Conservation (phyloP, 768 basidiomycete species). For the Gymnopilus junonius region DNA sequence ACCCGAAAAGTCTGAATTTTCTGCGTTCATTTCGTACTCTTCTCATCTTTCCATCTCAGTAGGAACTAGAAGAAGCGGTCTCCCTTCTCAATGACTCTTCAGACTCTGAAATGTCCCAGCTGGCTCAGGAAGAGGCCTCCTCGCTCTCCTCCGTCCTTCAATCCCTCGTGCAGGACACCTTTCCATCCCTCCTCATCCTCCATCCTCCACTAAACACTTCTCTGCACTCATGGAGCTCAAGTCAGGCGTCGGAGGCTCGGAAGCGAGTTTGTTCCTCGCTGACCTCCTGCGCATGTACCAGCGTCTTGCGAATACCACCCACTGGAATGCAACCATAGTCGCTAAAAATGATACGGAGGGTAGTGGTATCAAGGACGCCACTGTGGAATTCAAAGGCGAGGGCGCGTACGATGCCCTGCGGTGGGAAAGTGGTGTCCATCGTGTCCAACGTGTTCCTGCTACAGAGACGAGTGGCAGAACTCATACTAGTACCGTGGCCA, state of each 20-base stretch:
- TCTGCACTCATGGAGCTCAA: slow-evolving; percentile 91
- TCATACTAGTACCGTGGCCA: slow-evolving; percentile 90
- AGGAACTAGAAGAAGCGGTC: slow-evolving; percentile 70
- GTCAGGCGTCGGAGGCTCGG: slow-evolving; percentile 90
- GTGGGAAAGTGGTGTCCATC: slow-evolving; percentile 96
- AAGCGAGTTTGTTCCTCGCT: slow-evolving; percentile 80
- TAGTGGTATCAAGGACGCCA: slow-evolving; percentile 79
- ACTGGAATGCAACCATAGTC: slow-evolving; percentile 67
- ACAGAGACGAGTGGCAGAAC: slow-evolving; percentile 88
- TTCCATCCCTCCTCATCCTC: slow-evolving; percentile 75
- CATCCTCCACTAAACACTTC: slow-evolving; percentile 64
- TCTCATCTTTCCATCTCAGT: slow-evolving; percentile 28
- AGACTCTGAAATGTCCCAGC: slow-evolving; percentile 73
- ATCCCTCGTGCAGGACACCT: slow-evolving; percentile 43
- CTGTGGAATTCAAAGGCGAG: slow-evolving; percentile 77
- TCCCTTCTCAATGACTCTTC: slow-evolving; percentile 65
- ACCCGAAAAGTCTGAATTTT: slow-evolving; percentile 56
- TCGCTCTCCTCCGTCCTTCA: slow-evolving; percentile 43
- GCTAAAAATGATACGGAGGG: slow-evolving; percentile 59
- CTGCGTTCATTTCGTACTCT: slow-evolving; percentile 2
- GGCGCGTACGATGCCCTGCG: slow-evolving; percentile 79
- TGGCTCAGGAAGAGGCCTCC: slow-evolving; percentile 72
- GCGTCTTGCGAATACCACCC: slow-evolving; percentile 56
- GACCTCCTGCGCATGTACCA: slow-evolving; percentile 86
- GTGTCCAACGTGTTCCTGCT: slow-evolving; percentile 92